Conservation (phyloP, 441 rosid species). For the Gossypium gossypioides region DNA sequence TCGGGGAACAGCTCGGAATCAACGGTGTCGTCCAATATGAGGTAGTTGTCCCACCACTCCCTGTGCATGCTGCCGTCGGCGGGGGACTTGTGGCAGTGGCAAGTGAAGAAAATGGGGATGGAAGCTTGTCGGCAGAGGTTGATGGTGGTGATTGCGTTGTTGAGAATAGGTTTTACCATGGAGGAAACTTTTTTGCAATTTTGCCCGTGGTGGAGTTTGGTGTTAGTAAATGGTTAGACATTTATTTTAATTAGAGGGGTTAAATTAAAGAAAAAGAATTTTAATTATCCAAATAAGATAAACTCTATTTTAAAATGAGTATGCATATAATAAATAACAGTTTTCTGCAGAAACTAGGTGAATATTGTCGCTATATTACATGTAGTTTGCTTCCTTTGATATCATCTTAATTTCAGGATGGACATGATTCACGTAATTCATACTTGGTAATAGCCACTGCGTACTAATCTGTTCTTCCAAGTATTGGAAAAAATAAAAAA, state of each 20-base stretch:
- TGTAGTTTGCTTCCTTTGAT: too few species aligned
- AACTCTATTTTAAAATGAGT: too few species aligned
- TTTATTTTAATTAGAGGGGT: too few species aligned
- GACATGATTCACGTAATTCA: not conserved
- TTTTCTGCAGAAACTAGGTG: too few species aligned
- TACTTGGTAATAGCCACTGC: not conserved
- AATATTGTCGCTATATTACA: too few species aligned
- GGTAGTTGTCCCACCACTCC: slow-evolving; percentile 63
- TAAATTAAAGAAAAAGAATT: too few species aligned
- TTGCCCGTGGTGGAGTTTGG: too few species aligned
- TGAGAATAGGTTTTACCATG: slow-evolving; percentile 45
- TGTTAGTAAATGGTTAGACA: too few species aligned
- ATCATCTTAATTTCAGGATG: not conserved
- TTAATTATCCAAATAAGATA: too few species aligned
- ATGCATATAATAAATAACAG: too few species aligned
- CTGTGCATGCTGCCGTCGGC: slow-evolving; percentile 42
- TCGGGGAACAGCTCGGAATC: slow-evolving; percentile 44
- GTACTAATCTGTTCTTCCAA: not conserved
- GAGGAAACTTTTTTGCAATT: slow-evolving; percentile 13
- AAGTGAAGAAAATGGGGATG: slow-evolving; percentile 69
- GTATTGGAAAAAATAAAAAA: not conserved
- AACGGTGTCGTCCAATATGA: slow-evolving; percentile 43
- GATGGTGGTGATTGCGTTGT: slow-evolving; percentile 39
- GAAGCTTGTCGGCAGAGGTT: slow-evolving; percentile 47
- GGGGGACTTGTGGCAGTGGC: slow-evolving; percentile 53